Conservation (phyloP, 148 eudicot species). For the Vaccinium macrocarpon region DNA sequence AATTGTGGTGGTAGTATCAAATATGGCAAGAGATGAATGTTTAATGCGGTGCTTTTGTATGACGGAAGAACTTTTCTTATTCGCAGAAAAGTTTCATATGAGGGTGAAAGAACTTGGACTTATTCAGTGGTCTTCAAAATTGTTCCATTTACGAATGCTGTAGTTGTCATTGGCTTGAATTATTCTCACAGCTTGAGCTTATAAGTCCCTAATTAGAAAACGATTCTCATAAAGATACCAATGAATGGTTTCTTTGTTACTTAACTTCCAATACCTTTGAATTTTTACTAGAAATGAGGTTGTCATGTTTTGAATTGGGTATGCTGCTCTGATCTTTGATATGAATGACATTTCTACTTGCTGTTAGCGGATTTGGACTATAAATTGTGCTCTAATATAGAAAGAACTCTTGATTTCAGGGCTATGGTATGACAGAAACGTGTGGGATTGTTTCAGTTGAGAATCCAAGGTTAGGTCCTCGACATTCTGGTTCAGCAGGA, state of each 20-base stretch:
- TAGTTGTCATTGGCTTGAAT: not conserved
- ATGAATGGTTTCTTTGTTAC: not conserved
- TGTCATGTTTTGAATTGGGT: not conserved
- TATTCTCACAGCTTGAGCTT: not conserved
- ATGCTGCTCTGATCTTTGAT: not conserved
- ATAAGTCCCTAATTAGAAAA: not conserved
- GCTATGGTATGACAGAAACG: constrained; percentile 91
- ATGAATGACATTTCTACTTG: not conserved
- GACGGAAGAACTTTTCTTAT: not conserved
- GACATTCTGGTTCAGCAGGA: constrained; percentile 79
- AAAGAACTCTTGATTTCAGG: constrained; percentile 40
- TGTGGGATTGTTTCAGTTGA: constrained; percentile 62
- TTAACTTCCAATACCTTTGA: not conserved
- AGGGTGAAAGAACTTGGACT: not conserved
- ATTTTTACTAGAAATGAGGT: not conserved
- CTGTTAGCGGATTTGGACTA: not conserved
- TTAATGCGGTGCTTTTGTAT: not conserved
- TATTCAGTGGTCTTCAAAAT: not conserved
- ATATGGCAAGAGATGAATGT: too few species aligned
- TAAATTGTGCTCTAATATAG: constrained; percentile 5
- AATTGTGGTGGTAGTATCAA: not conserved
- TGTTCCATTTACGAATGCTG: not conserved
- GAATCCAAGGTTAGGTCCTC: constrained; percentile 39
- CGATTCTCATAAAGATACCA: not conserved
- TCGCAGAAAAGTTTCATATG: not conserved